Evolutionary conservation across 257 asterid genomes (phyloP).

Genomic region (Solanum habrochaites): DNA sequence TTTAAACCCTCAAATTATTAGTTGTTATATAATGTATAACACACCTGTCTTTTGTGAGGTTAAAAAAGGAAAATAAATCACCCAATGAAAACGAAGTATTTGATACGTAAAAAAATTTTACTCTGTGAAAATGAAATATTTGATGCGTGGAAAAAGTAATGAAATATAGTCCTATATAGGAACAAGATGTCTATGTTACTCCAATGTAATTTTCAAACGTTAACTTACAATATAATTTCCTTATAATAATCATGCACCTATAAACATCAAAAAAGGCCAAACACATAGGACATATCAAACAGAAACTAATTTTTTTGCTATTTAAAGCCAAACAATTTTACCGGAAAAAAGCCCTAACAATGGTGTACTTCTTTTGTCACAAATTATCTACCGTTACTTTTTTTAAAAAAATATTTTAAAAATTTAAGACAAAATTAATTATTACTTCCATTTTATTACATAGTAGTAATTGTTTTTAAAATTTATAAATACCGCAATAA

Average conservation of each 20-base stretch:
- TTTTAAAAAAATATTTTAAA: too few species aligned
- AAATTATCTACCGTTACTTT: not conserved
- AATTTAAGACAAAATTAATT: too few species aligned
- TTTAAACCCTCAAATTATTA: not conserved
- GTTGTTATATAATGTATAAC: not conserved
- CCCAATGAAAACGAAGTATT: too few species aligned
- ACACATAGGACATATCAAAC: not conserved
- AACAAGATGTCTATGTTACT: not conserved
- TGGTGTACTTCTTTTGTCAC: too few species aligned
- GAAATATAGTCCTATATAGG: not conserved
- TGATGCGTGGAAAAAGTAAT: not conserved
- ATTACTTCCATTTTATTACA: too few species aligned
- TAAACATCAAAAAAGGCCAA: not conserved
- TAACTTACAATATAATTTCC: not conserved
- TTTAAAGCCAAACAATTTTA: not conserved
- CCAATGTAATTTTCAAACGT: not conserved
- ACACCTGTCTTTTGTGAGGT: not conserved
- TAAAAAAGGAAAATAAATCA: not conserved
- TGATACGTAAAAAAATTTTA: not conserved
- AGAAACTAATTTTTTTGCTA: not conserved
- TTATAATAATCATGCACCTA: not conserved
- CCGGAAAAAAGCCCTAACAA: not conserved
- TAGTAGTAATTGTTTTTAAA: too few species aligned
- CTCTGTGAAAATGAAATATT: not conserved
- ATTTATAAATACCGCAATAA: not conserved